Conservation (phyloP, 257 asterid species). For the Capsicum baccatum region DNA sequence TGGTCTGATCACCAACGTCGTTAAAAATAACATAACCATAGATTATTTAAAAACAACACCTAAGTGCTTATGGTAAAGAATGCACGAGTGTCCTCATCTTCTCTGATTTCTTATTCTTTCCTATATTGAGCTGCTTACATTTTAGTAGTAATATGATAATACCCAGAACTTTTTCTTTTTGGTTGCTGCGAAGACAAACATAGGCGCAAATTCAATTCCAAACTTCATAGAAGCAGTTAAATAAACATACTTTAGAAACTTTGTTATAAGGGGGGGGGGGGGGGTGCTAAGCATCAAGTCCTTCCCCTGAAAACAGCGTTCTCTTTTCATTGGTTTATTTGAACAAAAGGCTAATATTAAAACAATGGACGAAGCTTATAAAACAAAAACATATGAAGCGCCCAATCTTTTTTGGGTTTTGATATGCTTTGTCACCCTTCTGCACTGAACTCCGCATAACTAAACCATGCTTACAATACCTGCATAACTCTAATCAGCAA, state of each 20-base stretch:
- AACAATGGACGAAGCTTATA: not conserved
- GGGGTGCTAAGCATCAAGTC: not conserved
- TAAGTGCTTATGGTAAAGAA: not conserved
- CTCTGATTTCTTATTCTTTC: not conserved
- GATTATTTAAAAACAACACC: not conserved
- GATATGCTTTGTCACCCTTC: constrained; percentile 2
- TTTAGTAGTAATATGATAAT: not conserved
- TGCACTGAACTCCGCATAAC: not conserved
- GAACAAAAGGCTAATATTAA: not conserved
- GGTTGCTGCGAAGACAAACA: constrained; percentile 10
- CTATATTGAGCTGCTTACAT: not conserved
- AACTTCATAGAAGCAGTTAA: not conserved
- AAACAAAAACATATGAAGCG: constrained; percentile 8
- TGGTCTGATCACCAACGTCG: not conserved
- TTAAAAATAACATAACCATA: not conserved
- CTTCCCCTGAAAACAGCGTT: not conserved
- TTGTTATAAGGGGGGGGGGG: not conserved
- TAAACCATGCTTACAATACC: no score
- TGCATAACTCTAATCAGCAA: no score
- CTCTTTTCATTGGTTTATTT: not conserved
- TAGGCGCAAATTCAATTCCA: not conserved
- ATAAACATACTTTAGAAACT: not conserved
- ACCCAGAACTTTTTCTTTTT: not conserved
- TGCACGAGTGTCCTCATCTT: not conserved
- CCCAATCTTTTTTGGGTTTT: not conserved